Base-by-base conservation (phyloP, 2,329 filamentous ascomycete genomes). In the Ascochyta rabiei region DNA sequence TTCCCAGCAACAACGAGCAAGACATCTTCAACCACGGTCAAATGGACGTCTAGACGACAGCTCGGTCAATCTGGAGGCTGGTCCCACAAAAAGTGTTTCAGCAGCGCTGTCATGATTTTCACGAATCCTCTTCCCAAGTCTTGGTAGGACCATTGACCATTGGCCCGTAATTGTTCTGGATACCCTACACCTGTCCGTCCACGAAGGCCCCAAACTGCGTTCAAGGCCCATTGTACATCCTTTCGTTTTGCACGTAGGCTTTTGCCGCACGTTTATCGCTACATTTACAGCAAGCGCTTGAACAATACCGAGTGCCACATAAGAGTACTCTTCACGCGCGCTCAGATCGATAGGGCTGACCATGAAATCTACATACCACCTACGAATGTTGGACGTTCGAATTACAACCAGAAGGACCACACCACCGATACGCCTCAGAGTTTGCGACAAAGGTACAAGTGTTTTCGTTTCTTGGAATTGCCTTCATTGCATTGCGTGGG, bases 11-110 rank as follows among this genome's bases (percentile, higher is more conserved):
- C 64, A 69, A 77, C 64, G 68, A 77, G n/a, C 70, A 77, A 49
- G 78, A 79, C 10, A 77, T 82, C 48, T 82, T 82, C 74, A 79
- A 77, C 69, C 67, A 74, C 47, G 71, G 70, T 52, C 70, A 73
- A 44, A 73, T 75, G 55, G 72, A 75, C 54, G 71, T 73, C 45
- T 75, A 68, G 67, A 50, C 16, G 44, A 49, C 18, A 18, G 35
- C 39, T 24, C n/a, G 18, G 23, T 40, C 28, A 16, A 21, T 31
- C 39, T 30, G 18, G 30, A 46, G 46, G 52, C 52, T 55, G 49
- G 63, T 59, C 49, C 56, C 54, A 52, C 59, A 53, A 71, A 72
- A 74, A 74, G 68, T 70, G 61, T 61, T 66, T 70, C 55, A 58
- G 57, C 48, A 53, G 59, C 65, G 62, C 60, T 67, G 55, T 54